Evolutionary conservation across 129 eudicot species (phyloP), one percentile per base, ranked within the genome.

Genomic region (Artemisia annua): DNA sequence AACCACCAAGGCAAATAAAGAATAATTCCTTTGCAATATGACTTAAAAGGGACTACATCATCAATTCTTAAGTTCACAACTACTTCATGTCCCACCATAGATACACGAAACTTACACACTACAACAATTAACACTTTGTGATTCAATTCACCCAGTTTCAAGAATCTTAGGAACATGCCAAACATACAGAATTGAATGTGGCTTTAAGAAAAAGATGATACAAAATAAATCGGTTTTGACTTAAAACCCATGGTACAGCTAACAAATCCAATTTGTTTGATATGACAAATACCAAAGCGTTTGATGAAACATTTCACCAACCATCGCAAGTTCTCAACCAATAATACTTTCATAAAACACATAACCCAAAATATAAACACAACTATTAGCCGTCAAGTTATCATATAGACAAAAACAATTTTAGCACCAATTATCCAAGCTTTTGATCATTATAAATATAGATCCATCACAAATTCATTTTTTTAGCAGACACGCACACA

Each of bases 41-140:
- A 80, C 77, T 75, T 67, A 66, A 70, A 63, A 75, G 70, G 59
- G 77, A 63, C n/a, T 54, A 53, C 54, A 54, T 68, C 48, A 60
- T 68, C 53, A 60, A 35, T 70, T 75, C 49, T 71, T 63, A 28
- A 26, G 73, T 72, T 78, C 78, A 64, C 78, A 78, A 71, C 78
- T 56, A 78, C 78, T 78, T 71, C 76, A 44, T 56, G 77, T 30
- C 78, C 82, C 78, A 78, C 73, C 73, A 18, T 46, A 18, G 12
- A 63, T 63, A 24, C 64, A 78, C 53, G 77, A 65, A 63, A 64
- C 67, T 70, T 63, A 26, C 14, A 63, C 53, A 19, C 56, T 14
- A 52, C 35, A 66, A 49, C 51, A 54, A 54, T 71, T 35, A 46
- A 44, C 35, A 70, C 17, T 48, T 10, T 19, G 26, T 24, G 59